Evolutionary conservation across 768 basidiomycete species (phyloP).

Genomic region (Suillus fuscotomentosus): DNA sequence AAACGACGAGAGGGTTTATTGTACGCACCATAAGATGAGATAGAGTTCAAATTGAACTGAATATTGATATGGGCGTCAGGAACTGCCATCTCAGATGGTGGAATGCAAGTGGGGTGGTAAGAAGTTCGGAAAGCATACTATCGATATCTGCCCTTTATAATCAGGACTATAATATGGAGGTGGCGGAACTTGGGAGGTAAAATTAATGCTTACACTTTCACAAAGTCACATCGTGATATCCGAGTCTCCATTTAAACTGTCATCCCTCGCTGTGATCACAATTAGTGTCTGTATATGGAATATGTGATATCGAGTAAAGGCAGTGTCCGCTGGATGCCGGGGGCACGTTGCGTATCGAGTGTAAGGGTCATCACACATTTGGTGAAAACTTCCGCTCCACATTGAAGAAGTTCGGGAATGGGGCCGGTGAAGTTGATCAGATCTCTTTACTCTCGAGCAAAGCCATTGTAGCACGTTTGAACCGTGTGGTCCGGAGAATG

Average conservation of each 20-base stretch:
- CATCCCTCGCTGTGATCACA: slow-evolving; percentile 31
- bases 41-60: slow-evolving; percentile 8
- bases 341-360: slow-evolving; percentile 21
- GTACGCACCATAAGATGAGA: slow-evolving; percentile 4
- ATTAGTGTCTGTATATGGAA: slow-evolving; percentile 7
- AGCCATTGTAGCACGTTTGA: background rate
- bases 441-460: background rate
- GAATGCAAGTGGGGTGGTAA: background rate
- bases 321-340: slow-evolving; percentile 17
- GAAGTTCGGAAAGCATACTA: background rate
- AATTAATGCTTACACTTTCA: slow-evolving; percentile 17
- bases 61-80: slow-evolving; percentile 5
- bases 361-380: background rate
- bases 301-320: slow-evolving; percentile 11
- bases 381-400: background rate
- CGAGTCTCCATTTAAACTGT: slow-evolving; percentile 13
- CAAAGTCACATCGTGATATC: slow-evolving; percentile 23
- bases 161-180: slow-evolving; percentile 5
- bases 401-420: slow-evolving; percentile 1
- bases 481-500: background rate
- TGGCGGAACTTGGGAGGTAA: slow-evolving; percentile 11
- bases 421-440: background rate
- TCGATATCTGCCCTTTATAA: slow-evolving; percentile 25
- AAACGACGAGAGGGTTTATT: background rate
- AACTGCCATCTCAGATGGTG: slow-evolving; percentile 13